A percentile compares a stretch with the other conserved stretches of the same genome.
These are phyloP conservation scores for Hygrophila difformis DNA, from an alignment of 257 asterid species.

Conservation along the genomic window DNA sequence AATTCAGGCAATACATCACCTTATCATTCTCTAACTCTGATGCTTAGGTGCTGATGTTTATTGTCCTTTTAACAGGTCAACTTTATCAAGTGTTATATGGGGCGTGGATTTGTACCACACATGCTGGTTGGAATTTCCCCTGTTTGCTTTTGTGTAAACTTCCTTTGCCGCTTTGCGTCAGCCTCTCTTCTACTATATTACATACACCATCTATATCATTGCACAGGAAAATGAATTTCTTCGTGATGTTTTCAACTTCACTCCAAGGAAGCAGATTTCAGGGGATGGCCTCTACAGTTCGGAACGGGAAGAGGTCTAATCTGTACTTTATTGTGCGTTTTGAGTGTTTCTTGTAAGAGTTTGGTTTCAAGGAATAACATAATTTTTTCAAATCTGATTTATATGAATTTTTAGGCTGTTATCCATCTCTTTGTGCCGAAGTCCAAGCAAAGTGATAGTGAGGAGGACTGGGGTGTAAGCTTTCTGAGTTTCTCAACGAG, in stretches of 20 bases:
- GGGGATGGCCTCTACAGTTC: conserved; percentile 13
- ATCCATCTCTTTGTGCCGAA: conserved; percentile 18
- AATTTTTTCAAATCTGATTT: not conserved
- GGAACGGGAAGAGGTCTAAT: conserved; percentile 25
- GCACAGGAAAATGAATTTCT: conserved; percentile 22
- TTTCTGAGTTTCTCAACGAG: not conserved
- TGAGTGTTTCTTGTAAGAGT: not conserved
- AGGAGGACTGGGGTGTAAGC: conserved; percentile 14
- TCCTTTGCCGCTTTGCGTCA: not conserved
- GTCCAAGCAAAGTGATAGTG: conserved; percentile 4
- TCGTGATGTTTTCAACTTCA: conserved; percentile 26
- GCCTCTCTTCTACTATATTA: not conserved
- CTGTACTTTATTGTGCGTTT: not conserved
- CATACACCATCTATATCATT: not conserved
- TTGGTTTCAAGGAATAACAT: not conserved
- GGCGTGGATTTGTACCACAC: conserved; percentile 23
- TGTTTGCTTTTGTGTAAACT: not conserved
- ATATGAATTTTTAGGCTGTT: conserved; percentile 13
- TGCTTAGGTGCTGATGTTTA: conserved; percentile 1
- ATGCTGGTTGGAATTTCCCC: conserved; percentile 19
- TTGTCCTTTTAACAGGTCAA: conserved; percentile 12
- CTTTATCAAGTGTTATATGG: conserved; percentile 16
- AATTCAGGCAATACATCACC: not conserved
- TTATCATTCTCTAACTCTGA: conserved; percentile 1
- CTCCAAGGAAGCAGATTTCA: conserved; percentile 11